Percentiles rank a stretch among this genome's conserved stretches.
phyloP scores from a whole-genome alignment of 257 asterid species.

The Plectranthus barbatus region DNA sequence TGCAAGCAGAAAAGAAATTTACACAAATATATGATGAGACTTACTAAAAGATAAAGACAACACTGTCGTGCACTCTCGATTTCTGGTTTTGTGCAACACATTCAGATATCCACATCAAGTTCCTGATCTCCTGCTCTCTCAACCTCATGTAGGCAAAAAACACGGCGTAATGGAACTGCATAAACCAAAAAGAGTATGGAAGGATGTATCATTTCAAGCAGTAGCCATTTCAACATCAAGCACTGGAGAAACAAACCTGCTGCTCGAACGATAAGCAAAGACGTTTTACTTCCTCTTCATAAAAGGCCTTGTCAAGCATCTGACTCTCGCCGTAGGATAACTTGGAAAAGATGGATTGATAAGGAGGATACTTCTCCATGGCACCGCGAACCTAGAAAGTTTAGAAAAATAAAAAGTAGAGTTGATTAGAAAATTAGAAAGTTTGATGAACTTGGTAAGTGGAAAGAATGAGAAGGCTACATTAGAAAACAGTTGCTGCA shows the following conservation, averaged over 20 bases:
- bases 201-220: too few relatives aligned
- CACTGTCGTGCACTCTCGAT: constrained; percentile 77
- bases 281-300: constrained; percentile 88
- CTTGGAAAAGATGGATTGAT: constrained; percentile 67
- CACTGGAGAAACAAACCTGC: constrained; percentile 47
- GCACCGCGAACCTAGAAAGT: constrained; percentile 63
- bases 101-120: constrained; percentile 91
- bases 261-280: constrained; percentile 89
- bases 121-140: constrained; percentile 92
- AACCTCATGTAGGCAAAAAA: constrained; percentile 80
- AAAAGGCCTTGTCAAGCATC: constrained; percentile 92
- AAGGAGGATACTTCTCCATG: constrained; percentile 87
- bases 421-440: not conserved
- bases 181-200: not conserved
- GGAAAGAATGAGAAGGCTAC: not conserved
- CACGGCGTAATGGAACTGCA: constrained; percentile 88
- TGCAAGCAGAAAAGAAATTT: constrained; percentile 15
- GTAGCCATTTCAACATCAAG: not conserved
- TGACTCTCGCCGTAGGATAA: constrained; percentile 89
- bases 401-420: not conserved
- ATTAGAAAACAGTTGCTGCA: not conserved
- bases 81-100: constrained; percentile 88
- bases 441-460: not conserved
- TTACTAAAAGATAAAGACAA: constrained; percentile 61
- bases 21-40: constrained; percentile 11